Percentiles rank a stretch among this genome's conserved stretches.
phyloP scores from a whole-genome alignment of 106 monocot genomes.

The Amphibolis antarctica region DNA sequence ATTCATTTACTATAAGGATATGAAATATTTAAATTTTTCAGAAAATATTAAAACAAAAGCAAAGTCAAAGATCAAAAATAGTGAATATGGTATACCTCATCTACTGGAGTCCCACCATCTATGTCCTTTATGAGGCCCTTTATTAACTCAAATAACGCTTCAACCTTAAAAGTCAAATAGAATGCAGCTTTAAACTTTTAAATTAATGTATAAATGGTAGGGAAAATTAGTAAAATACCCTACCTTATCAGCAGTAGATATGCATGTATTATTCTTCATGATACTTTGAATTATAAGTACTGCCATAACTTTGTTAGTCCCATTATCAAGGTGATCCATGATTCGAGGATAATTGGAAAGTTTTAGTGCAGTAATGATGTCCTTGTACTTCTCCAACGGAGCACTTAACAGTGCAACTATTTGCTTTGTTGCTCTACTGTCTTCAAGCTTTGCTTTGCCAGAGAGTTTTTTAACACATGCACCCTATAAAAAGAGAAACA shows the following conservation, averaged over 20 bases:
- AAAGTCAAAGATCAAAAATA: not conserved
- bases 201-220: not conserved
- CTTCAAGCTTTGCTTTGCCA: slow-evolving; percentile 80
- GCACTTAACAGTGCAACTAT: slow-evolving; percentile 98
- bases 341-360: slow-evolving; percentile 94
- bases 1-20: no score
- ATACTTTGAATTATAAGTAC: slow-evolving; percentile 98
- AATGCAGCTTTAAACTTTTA: not conserved
- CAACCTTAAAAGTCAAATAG: slow-evolving; percentile 42
- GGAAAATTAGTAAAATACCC: slow-evolving; percentile 2
- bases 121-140: slow-evolving; percentile 92
- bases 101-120: slow-evolving; percentile 58
- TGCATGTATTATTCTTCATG: slow-evolving; percentile 86
- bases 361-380: slow-evolving; percentile 84
- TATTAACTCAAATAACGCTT: slow-evolving; percentile 91
- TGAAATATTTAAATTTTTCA: not conserved
- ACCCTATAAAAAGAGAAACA: slow-evolving; percentile 32
- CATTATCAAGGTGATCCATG: slow-evolving; percentile 94
- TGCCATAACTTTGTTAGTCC: slow-evolving; percentile 93
- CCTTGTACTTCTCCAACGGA: slow-evolving; percentile 93
- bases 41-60: not conserved
- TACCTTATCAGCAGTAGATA: slow-evolving; percentile 88
- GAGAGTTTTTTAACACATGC: slow-evolving; percentile 94
- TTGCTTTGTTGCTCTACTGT: slow-evolving; percentile 86
- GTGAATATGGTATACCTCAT: slow-evolving; percentile 39